Conservation (phyloP, 768 basidiomycete species). For the Holtermannia corniformis region DNA sequence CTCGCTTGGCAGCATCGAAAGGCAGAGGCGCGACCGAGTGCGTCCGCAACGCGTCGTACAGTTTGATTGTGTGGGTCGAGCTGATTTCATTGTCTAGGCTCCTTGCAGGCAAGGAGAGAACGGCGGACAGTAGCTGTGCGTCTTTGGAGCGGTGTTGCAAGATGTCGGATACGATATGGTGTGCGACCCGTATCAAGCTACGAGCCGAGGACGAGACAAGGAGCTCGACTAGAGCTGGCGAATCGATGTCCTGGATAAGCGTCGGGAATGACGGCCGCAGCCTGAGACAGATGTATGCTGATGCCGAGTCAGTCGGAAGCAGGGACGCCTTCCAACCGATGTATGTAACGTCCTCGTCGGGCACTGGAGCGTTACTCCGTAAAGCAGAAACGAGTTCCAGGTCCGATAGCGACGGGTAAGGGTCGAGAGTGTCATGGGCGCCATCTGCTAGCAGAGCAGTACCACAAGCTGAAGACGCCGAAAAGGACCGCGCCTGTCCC, state of each 20-base stretch:
- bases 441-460: too few relatives aligned
- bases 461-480: too few relatives aligned
- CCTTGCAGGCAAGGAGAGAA: neutral
- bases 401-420: too few relatives aligned
- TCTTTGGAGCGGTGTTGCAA: neutral
- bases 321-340: too few relatives aligned
- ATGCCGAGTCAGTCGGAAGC: neutral
- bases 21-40: neutral
- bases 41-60: neutral
- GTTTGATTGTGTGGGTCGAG: neutral
- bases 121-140: neutral
- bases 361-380: too few relatives aligned
- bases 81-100: neutral
- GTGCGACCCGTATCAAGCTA: neutral
- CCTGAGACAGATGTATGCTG: neutral
- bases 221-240: neutral
- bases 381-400: too few relatives aligned
- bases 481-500: too few relatives aligned
- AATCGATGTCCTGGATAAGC: neutral
- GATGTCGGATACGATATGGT: neutral
- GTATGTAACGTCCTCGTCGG: too few relatives aligned
- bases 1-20: neutral
- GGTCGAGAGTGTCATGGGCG: too few relatives aligned
- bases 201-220: neutral
- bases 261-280: neutral